Evolutionary conservation across 106 monocot species (phyloP), one percentile per base, ranked within the genome.

Genomic region (Phalaenopsis aphrodite): DNA sequence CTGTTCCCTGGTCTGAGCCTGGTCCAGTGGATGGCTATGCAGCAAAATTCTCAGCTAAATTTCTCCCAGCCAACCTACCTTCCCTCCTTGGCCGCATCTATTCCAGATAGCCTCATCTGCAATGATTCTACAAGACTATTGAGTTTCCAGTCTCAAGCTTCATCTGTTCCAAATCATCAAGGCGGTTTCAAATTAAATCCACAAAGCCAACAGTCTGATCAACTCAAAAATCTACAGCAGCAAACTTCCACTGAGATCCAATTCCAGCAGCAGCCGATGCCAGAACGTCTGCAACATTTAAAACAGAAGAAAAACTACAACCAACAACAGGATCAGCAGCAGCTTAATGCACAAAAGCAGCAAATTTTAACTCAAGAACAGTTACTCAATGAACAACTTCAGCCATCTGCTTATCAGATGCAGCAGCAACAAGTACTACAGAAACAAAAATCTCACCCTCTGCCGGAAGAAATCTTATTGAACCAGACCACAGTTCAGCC

Each of bases 1-100:
- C 42, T 91, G 11, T 88, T 91, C 55, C 82, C 95, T 0, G 91
- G 95, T 1, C 77, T 95, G 16, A 95, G 86, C 75, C 83, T 95
- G 77, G 93, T 86, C 21, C 95, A 93, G 67, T 95, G 95, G 95
- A 93, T 95, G 95, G 83, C 84, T 19, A 88, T 93, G 93, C 95
- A 95, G 72, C 91, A 88, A 57, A 89, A 89, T 56, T 69, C 89
- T 30, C 90, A 89, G 75, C 49, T 84, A 42, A 49, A 80, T 10
- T 75, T 85, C 11, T 81, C 80, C 72, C 94, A 84, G 68, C 82
- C 87, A 6, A 55, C 81, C 45, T 71, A 80, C 78, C 83, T 94
- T 24, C 83, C 87, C 38, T 83, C 93, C 4, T 66, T 83, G 52
- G 49, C 84, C 45, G 75, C 87, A 18, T 85, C 90, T 57, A 14